Evolutionary conservation across 805 yeast genomes (phyloP).

Genomic region (Candida taoyuanica): DNA sequence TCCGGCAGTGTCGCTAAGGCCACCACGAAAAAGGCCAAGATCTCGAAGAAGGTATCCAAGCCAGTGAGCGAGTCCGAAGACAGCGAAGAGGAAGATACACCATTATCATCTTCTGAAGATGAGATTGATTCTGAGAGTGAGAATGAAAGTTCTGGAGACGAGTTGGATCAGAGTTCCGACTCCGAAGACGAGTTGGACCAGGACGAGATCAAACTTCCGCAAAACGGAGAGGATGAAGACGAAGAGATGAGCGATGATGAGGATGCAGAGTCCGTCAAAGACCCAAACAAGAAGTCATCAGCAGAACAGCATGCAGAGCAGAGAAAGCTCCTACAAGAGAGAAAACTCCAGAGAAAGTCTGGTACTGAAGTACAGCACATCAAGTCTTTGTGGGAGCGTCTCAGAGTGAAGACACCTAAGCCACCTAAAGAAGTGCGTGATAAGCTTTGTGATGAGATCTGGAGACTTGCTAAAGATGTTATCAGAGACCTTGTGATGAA

Average conservation of each 20-base stretch:
- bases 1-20: constrained; percentile 6
- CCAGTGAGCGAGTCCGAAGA: constrained; percentile 3
- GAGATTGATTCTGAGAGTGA: constrained; percentile 19
- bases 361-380: constrained; percentile 82
- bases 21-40: constrained; percentile 20
- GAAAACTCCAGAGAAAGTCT: constrained; percentile 84
- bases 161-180: constrained; percentile 16
- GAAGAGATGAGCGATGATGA: constrained; percentile 1
- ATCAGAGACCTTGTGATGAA: constrained; percentile 83
- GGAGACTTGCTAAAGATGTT: constrained; percentile 75
- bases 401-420: constrained; percentile 81
- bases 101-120: constrained; percentile 28
- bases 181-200: constrained; percentile 30
- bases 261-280: constrained; percentile 2
- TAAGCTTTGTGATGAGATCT: constrained; percentile 74
- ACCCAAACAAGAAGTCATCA: constrained; percentile 42
- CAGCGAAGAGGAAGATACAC: background rate
- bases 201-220: constrained; percentile 7
- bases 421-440: constrained; percentile 73
- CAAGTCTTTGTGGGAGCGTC: constrained; percentile 84
- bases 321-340: constrained; percentile 67
- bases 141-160: constrained; percentile 18
- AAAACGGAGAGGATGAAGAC: constrained; percentile 1
- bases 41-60: constrained; percentile 16
- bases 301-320: constrained; percentile 80